Evolutionary conservation across 225 moss, liverwort and hornwort species (phyloP).

Genomic region (Sphagnum contortum): DNA sequence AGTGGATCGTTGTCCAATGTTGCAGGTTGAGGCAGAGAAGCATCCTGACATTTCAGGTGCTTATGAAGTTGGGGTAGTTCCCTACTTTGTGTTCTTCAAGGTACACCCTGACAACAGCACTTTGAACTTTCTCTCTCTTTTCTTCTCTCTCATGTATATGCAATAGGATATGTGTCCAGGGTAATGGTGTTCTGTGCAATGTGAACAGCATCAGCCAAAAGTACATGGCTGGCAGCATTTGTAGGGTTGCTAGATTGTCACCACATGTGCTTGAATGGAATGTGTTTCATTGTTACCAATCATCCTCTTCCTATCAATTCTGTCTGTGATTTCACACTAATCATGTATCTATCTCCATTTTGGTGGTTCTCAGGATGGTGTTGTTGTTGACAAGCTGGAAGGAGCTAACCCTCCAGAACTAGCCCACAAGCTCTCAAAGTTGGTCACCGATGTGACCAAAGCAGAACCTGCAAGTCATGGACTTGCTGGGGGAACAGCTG

Average conservation of each 20-base stretch:
- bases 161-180: too few species aligned
- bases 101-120: slow-evolving; percentile 9
- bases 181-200: too few species aligned
- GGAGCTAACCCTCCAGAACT: slow-evolving; percentile 73
- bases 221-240: too few species aligned
- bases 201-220: too few species aligned
- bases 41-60: slow-evolving; percentile 54
- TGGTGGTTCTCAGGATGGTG: slow-evolving; percentile 29
- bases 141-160: too few species aligned
- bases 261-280: too few species aligned
- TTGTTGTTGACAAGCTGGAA: slow-evolving; percentile 53
- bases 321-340: too few species aligned
- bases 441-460: slow-evolving; percentile 26
- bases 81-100: slow-evolving; percentile 62
- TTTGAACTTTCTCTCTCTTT: too few species aligned
- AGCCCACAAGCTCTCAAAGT: slow-evolving; percentile 58
- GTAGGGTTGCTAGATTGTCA: too few species aligned
- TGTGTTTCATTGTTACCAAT: too few species aligned
- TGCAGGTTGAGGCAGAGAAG: slow-evolving; percentile 75
- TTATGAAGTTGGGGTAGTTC: slow-evolving; percentile 54
- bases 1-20: background rate
- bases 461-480: slow-evolving; percentile 42
- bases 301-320: too few species aligned
- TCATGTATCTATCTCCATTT: too few species aligned
- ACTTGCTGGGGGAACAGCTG: slow-evolving; percentile 36